Base-by-base conservation (phyloP, 2,329 filamentous ascomycete genomes). In the Arthrobotrys musiformis region DNA sequence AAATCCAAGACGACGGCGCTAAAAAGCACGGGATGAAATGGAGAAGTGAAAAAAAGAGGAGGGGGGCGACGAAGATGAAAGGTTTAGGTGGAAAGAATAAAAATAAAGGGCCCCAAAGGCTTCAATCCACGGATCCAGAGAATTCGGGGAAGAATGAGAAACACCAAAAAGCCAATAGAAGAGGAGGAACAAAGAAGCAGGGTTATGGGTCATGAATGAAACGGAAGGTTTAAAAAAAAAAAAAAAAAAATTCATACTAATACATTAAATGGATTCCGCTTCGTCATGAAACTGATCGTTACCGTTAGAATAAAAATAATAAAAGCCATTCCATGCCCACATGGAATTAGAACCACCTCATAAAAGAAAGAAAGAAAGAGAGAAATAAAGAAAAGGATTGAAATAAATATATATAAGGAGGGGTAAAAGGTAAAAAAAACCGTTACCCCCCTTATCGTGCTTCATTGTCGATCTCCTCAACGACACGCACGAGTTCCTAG, bases 391-490 rank as follows among this genome's bases (percentile, higher is more conserved):
- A 15, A 52, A 19, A 56, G n/a, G 13, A 30, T 44, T 11, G 24
- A 50, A 61, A n/a, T n/a, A n/a, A n/a, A n/a, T n/a, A n/a, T n/a
- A n/a, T n/a, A n/a, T n/a, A n/a, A n/a, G n/a, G n/a, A n/a, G n/a
- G n/a, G n/a, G n/a, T n/a, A n/a, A n/a, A n/a, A n/a, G n/a, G n/a
- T n/a, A 44, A 50, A 15, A 22, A 50, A 68, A 22, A 56, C 33
- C 22, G 35, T 26, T 22, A 33, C 13, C 19, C 40, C 48, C 13
- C n/a, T 28, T 64, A 69, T 33, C 63, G 58, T 40, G 28, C 19
- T 63, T 81, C 79, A 63, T 79, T 79, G 61, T 80, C 79, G 60
- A 80, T 80, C 44, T 81, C 80, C 61, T 81, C 80, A 33, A 81
- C 79, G 30, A 79, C 79, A 28, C 79, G 78, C 9, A 81, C 79